Conservation (phyloP, 2,329 filamentous ascomycete species). For the Graphilbum ipis-grandicollis region DNA sequence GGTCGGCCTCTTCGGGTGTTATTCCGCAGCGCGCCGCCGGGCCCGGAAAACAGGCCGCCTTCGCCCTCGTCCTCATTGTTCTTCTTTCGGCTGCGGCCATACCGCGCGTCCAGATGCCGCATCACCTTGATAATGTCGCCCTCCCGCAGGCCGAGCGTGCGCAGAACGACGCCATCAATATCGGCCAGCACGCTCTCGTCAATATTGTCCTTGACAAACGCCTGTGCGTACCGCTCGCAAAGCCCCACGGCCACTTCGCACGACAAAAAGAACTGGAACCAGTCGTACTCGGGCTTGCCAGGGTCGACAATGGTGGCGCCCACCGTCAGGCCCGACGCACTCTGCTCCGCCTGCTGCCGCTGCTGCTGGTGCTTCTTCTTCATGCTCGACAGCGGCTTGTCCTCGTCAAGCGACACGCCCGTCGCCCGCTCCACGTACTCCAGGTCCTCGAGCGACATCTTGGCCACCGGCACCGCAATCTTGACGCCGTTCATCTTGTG, state of each 20-base stretch:
- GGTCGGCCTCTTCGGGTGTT: conserved; percentile 89
- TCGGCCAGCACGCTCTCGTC: conserved; percentile 84
- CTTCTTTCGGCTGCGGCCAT: conserved; percentile 45
- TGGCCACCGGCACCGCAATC: conserved; percentile 85
- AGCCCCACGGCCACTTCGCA: conserved; percentile 85
- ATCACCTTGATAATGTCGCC: conserved; percentile 94
- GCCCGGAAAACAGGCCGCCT: conserved; percentile 71
- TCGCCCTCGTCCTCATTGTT: conserved; percentile 42
- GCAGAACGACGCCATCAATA: conserved; percentile 65
- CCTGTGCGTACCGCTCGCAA: conserved; percentile 84
- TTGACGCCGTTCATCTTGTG: conserved; percentile 98
- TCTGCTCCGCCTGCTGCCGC: conserved; percentile 12
- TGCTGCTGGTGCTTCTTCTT: conserved; percentile 23
- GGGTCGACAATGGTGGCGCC: conserved; percentile 49
- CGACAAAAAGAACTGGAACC: conserved; percentile 95
- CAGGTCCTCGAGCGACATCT: conserved; percentile 90
- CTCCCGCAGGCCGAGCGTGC: conserved; percentile 84
- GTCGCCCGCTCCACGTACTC: conserved; percentile 84
- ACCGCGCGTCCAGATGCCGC: conserved; percentile 72
- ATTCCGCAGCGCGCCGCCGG: conserved; percentile 78
- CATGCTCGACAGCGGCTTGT: conserved; percentile 81
- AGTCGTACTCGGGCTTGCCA: conserved; percentile 70
- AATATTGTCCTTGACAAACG: conserved; percentile 85
- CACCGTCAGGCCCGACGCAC: conserved; percentile 18
- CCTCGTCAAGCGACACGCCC: conserved; percentile 82